Base-by-base conservation (phyloP, 768 basidiomycete genomes). In the Termitomyces sp. region DNA sequence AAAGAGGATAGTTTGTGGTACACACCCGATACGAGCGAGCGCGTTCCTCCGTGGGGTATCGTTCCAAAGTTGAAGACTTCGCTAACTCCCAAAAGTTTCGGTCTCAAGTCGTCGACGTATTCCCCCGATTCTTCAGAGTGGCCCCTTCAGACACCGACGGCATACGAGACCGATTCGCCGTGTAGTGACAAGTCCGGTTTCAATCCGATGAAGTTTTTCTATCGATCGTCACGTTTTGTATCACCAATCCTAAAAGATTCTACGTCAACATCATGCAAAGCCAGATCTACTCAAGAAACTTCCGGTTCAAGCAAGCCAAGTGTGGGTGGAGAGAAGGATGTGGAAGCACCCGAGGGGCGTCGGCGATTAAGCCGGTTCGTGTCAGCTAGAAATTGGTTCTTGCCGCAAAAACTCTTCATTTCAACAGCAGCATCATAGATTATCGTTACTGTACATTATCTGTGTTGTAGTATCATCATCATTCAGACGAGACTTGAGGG, bases 371-470 rank as follows among this genome's bases (percentile, higher is more conserved):
- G 51, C 21, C 43, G 52, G 14, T 57, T 57, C 45, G 54, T 51
- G 8, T 50, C 61, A 15, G 50, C 58, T 40, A 56, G 45, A 44
- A 52, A 54, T 41, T 63, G 62, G 62, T 60, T 60, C 40, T 55
- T 48, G 15, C 45, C 57, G 6, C 53, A 50, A 8, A 60, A 57
- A 35, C 19, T 63, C 17, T 60, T 62, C 44, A 21, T 51, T 22
- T 45, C 55, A 8, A 40, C 59, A 41, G 43, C 41, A 14, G 51
- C 30, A 24, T 51, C 48, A 43, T 55, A 43, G 28, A 42, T 17
- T 32, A 43, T 22, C 24, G 28, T 41, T 38, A 44, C 15, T 45
- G 35, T 54, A 43, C 41, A 55, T 37, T 42, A 15, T 43, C 12
- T 24, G n/a, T 50, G 37, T 50, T 28, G 26, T 50, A 28, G 21